Base-by-base conservation (phyloP, 352 stramenopile genomes). In the Phytophthora syringae region DNA sequence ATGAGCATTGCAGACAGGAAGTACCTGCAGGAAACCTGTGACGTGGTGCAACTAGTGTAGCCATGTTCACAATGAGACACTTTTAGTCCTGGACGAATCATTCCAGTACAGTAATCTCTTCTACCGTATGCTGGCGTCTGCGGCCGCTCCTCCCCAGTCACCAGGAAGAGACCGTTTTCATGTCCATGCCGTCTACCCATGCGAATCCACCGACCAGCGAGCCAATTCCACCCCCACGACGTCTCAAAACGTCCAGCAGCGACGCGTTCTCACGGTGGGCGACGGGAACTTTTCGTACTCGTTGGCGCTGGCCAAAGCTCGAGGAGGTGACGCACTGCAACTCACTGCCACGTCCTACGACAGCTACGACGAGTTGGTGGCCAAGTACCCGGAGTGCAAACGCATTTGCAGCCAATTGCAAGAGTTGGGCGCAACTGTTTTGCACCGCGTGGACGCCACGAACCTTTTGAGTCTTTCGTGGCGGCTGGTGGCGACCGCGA, bases 281-380 rank as follows among this genome's bases (percentile, higher is more conserved):
- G 94, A 98, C 72, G 94, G 94, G n/a, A 95, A 98, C 72, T 96
- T 98, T 63, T 91, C 89, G 5, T 98, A 97, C 70, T 97, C 90
- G 22, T 75, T 97, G 28, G 88, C 89, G 21, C 59, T 97, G 24
- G 74, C 82, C 24, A 78, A 70, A 44, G 59, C 70, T 43, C 27
- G 12, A 5, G 34, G 27, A 5, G 28, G 50, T 61, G 57, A 64
- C 21, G 24, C 53, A 45, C 3, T 81, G 24, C 55, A 77, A 21
- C 55, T 89, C n/a, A 74, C 56, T 5, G 81, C 79, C 10, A 82
- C 86, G 22, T 92, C 84, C 3, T 94, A 74, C 62, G 86, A 94
- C 60, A 82, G 67, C 28, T 80, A 76, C 54, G 70, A 86, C 1
- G 77, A 90, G 53, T 70, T 94, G 4, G 50, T 82, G 5, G 60